Evolutionary conservation across 2,329 filamentous ascomycete species (phyloP).

Genomic region (Neofusicoccum laricinum): DNA sequence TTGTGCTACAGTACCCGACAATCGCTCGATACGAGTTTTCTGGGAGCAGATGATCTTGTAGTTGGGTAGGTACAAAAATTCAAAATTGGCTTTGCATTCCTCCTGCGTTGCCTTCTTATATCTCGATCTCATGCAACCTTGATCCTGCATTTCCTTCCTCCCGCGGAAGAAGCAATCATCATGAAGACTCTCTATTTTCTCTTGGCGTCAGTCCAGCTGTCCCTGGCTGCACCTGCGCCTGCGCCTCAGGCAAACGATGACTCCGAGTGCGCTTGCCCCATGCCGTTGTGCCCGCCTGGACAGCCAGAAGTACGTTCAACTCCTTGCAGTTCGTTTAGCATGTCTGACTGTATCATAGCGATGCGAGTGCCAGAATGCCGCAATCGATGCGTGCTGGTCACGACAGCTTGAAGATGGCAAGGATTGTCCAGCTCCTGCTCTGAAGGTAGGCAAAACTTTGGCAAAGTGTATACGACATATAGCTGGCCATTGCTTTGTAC

Average conservation of each 20-base stretch:
- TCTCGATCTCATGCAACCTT: neutral
- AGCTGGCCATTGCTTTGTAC: no score
- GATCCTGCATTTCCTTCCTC: neutral
- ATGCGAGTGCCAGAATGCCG: neutral
- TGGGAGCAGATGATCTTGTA: neutral
- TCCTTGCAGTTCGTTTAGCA: neutral
- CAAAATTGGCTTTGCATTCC: conserved; percentile 9
- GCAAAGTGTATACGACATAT: neutral
- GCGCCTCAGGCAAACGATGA: neutral
- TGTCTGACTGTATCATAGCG: neutral
- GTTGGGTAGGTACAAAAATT: conserved; percentile 1
- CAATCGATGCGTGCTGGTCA: neutral
- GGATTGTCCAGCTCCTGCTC: neutral
- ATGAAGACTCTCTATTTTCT: conserved; percentile 2
- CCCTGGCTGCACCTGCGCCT: neutral
- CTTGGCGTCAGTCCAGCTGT: neutral
- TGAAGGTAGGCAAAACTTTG: neutral
- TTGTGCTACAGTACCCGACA: neutral
- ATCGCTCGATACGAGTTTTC: neutral
- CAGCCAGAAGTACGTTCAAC: neutral
- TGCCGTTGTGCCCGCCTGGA: neutral
- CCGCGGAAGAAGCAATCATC: neutral
- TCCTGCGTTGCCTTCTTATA: neutral
- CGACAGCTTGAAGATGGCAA: neutral
- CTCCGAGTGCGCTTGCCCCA: neutral